Evolutionary conservation across 164 flowering plant genomes (phyloP).

Genomic region (Brasenia schreberi): DNA sequence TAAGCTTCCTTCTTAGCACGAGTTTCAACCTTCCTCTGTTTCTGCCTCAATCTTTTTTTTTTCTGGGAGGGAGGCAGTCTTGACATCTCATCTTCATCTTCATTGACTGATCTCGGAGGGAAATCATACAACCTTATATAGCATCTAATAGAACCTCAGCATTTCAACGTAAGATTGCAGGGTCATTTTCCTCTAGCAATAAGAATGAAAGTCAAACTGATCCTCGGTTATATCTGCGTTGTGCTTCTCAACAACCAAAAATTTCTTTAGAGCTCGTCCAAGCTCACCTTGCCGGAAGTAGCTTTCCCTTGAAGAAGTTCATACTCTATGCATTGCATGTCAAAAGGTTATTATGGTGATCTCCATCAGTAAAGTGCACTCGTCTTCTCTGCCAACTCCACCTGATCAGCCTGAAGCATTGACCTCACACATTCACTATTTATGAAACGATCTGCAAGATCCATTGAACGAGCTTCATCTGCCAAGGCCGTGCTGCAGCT

Average conservation of each 20-base stretch:
- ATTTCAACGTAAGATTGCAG: conserved; percentile 87
- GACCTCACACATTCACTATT: conserved; percentile 97
- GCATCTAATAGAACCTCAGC: conserved; percentile 97
- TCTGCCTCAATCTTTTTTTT: conserved; percentile 89
- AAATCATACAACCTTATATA: conserved; percentile 77
- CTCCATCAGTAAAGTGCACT: conserved; percentile 92
- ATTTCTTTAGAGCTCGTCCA: conserved; percentile 87
- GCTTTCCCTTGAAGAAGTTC: conserved; percentile 97
- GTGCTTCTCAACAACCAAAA: conserved; percentile 96
- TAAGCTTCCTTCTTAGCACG: conserved; percentile 88
- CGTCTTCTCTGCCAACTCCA: conserved; percentile 82
- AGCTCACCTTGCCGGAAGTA: conserved; percentile 96
- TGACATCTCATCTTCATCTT: conserved; percentile 82
- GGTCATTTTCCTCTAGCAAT: conserved; percentile 97
- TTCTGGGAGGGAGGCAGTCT: conserved; percentile 83
- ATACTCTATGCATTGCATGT: conserved; percentile 99
- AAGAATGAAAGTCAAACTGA: conserved; percentile 97
- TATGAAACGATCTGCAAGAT: conserved; percentile 92
- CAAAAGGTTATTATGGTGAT: conserved; percentile 95
- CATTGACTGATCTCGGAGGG: conserved; percentile 63
- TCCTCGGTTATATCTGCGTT: conserved; percentile 98
- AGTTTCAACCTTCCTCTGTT: conserved; percentile 94
- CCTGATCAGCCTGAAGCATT: conserved; percentile 99
- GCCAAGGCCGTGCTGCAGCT: conserved; percentile 47
- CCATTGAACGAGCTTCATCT: conserved; percentile 99